These are phyloP conservation scores for Aspergillus avenaceus DNA, from an alignment of 495 filamentous ascomycete genomes.

Conservation along the genomic window DNA sequence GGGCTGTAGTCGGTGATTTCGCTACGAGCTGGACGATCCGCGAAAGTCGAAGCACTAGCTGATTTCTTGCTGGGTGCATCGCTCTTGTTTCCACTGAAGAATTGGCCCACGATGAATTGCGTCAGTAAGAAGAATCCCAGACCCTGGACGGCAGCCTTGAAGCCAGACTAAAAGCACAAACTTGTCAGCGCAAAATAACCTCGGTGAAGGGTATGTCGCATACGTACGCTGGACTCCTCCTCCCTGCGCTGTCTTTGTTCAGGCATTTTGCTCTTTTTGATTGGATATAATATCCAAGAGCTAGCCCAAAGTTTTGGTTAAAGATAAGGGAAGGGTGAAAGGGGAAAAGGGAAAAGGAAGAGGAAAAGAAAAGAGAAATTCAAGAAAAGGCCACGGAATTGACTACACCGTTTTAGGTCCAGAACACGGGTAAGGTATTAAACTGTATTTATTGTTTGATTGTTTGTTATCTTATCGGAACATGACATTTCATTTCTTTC, in stretches of 20 bases:
- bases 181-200: conserved; percentile 20
- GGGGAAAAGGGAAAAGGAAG: conserved; percentile 12
- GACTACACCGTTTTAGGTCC: neutral
- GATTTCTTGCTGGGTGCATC: conserved; percentile 41
- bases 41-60: conserved; percentile 59
- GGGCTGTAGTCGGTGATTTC: conserved; percentile 64
- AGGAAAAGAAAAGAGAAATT: conserved; percentile 8
- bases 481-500: too few relatives aligned
- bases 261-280: conserved; percentile 32
- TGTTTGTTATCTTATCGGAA: neutral
- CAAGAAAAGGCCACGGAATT: conserved; percentile 25
- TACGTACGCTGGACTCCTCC: conserved; percentile 36
- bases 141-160: conserved; percentile 58
- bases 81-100: conserved; percentile 46
- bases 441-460: too few relatives aligned
- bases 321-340: conserved; percentile 2
- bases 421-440: too few relatives aligned
- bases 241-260: conserved; percentile 41
- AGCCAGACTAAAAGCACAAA: conserved; percentile 39
- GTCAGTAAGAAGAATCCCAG: conserved; percentile 65
- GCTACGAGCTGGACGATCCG: conserved; percentile 55
- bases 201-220: neutral
- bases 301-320: neutral
- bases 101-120: conserved; percentile 59
- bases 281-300: neutral